These are phyloP conservation scores for Fagus sylvatica DNA, from an alignment of 306 rosid genomes.

Conservation along the genomic window DNA sequence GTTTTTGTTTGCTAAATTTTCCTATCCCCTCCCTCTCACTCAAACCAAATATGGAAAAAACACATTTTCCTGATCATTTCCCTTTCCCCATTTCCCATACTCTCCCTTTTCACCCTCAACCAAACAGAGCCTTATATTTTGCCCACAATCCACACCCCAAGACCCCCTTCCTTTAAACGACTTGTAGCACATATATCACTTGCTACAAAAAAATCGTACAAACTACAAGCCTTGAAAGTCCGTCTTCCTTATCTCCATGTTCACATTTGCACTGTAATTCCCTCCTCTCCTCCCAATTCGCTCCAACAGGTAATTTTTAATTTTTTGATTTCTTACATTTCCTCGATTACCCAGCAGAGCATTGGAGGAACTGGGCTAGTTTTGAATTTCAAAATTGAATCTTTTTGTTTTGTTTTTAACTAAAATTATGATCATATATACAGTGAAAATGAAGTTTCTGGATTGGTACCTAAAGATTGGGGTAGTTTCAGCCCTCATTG, in stretches of 20 bases:
- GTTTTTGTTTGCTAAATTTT: too few species aligned
- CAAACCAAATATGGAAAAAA: too few species aligned
- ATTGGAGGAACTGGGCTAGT: background rate
- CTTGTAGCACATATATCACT: background rate
- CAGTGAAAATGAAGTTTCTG: constrained; percentile 67
- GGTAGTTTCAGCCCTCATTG: constrained; percentile 65
- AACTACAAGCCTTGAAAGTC: background rate
- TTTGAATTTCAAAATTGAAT: background rate
- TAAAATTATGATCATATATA: background rate
- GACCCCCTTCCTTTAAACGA: background rate
- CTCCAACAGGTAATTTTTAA: background rate
- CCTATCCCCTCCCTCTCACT: too few species aligned
- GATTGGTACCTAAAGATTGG: constrained; percentile 93
- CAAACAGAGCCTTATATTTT: too few species aligned
- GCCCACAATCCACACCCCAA: too few species aligned
- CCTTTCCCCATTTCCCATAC: too few species aligned
- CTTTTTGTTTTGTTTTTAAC: background rate
- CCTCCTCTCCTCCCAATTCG: background rate
- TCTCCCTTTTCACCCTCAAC: too few species aligned
- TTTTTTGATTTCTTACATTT: background rate
- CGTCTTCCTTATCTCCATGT: background rate
- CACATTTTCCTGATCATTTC: too few species aligned
- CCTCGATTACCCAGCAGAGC: background rate
- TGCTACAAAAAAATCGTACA: background rate
- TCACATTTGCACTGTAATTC: background rate